Conservation (phyloP, 306 rosid species). For the Begonia masoniana region DNA sequence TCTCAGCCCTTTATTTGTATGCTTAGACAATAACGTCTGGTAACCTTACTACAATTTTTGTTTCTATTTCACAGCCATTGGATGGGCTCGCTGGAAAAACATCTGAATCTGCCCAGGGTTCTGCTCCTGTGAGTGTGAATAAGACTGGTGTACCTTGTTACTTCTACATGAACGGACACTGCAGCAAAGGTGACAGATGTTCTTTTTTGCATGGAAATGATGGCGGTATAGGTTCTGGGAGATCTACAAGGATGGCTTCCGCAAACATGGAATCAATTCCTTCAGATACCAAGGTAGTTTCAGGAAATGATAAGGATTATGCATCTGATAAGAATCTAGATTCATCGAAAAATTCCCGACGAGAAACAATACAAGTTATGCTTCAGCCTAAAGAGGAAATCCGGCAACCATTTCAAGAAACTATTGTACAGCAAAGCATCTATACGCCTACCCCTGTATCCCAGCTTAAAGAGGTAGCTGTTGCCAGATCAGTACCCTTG, state of each 20-base stretch:
- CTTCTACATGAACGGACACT: slow-evolving; percentile 78
- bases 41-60: slow-evolving; percentile 3
- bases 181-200: slow-evolving; percentile 86
- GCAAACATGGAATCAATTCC: slow-evolving; percentile 21
- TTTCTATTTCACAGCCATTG: slow-evolving; percentile 47
- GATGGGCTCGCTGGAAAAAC: slow-evolving; percentile 41
- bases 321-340: slow-evolving; percentile 11
- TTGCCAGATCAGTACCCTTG: slow-evolving; percentile 21
- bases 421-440: slow-evolving; percentile 15
- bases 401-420: slow-evolving; percentile 16
- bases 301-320: slow-evolving; percentile 21
- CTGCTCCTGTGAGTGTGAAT: slow-evolving; percentile 32
- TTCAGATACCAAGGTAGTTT: slow-evolving; percentile 26
- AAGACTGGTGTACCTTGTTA: slow-evolving; percentile 81
- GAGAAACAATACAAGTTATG: slow-evolving; percentile 12
- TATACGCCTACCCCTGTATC: slow-evolving; percentile 17
- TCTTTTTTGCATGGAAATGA: slow-evolving; percentile 65
- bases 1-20: slow-evolving; percentile 3
- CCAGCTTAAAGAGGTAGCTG: slow-evolving; percentile 29
- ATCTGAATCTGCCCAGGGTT: slow-evolving; percentile 36
- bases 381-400: slow-evolving; percentile 24
- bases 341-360: slow-evolving; percentile 21
- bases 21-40: slow-evolving; percentile 6
- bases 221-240: slow-evolving; percentile 18
- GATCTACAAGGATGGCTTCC: slow-evolving; percentile 26